Evolutionary conservation across 2,329 filamentous ascomycete genomes (phyloP).

Genomic region (Alternaria alternata): DNA sequence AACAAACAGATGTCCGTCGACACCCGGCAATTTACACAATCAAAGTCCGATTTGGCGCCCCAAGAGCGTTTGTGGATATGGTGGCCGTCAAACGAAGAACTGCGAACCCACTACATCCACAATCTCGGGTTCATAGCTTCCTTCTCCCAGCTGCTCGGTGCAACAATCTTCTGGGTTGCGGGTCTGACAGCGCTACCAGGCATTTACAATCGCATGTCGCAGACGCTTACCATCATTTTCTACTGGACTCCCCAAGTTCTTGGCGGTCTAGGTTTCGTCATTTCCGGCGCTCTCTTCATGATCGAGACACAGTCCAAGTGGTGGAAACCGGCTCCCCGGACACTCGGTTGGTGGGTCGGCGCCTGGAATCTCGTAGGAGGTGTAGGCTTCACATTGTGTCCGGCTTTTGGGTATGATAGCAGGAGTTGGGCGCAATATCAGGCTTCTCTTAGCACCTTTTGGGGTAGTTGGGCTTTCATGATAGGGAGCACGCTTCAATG

Average conservation of each 20-base stretch:
- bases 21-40: background rate
- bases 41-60: constrained; percentile 2
- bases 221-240: constrained; percentile 60
- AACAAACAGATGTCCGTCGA: constrained; percentile 46
- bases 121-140: constrained; percentile 71
- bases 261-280: constrained; percentile 68
- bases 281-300: constrained; percentile 68
- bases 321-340: constrained; percentile 64
- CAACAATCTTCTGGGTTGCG: constrained; percentile 70
- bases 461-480: constrained; percentile 49
- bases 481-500: constrained; percentile 41
- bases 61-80: constrained; percentile 60
- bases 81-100: constrained; percentile 66
- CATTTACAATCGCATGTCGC: constrained; percentile 61
- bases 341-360: too few relatives aligned
- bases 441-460: constrained; percentile 42
- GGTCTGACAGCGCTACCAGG: constrained; percentile 68
- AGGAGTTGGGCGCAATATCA: constrained; percentile 46
- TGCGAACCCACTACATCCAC: constrained; percentile 67
- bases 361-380: constrained; percentile 65
- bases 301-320: constrained; percentile 71
- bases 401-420: constrained; percentile 45
- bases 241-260: constrained; percentile 71
- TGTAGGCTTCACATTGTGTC: constrained; percentile 65
- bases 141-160: constrained; percentile 63